Evolutionary conservation across 768 basidiomycete species (phyloP), one percentile per base, ranked within the genome.

Genomic region (Coprinellus micaceus): DNA sequence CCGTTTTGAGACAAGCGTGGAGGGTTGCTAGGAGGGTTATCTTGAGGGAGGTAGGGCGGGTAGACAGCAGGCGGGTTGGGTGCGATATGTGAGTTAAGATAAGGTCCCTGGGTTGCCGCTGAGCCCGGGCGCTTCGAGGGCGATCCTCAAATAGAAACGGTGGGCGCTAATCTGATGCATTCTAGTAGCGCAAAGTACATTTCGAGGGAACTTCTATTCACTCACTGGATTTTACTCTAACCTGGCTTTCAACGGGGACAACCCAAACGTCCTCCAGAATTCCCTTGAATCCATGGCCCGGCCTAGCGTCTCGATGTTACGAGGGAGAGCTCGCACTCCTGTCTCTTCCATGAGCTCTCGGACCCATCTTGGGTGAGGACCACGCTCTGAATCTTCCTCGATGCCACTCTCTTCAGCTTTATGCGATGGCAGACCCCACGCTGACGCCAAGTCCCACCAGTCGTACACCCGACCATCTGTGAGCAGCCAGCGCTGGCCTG

Each of bases 391-490:
- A 5, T 65, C 63, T 2, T 52, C 45, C 26, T 45, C 48, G 26
- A 33, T 25, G 13, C 24, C 17, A 11, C 37, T 28, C 28, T 43
- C 21, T 11, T 29, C n/a, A 24, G 25, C 22, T 2, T 36, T 3
- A 21, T 5, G 6, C 28, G 22, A 19, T 43, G 26, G 45, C 52
- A 57, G 39, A 41, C 77, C 81, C 83, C 83, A 85, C 2, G 80
- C 77, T 5, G 77, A 77, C 1, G 79, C 81, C 3, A 85, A 70
- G 60, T 85, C 82, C 83, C 83, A 86, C 84, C 84, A 86, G 64
- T 87, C 85, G 62, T 85, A 83, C 37, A 83, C 76, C 6, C 81
- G 75, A 19, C 71, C 72, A 58, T 84, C 82, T 2, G 79, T 82
- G 30, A 84, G 64, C 3, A 84, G 62, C 82, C 82, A 84, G 5